Base-by-base conservation (phyloP, 768 basidiomycete species). In the Lactifluus echinatus region DNA sequence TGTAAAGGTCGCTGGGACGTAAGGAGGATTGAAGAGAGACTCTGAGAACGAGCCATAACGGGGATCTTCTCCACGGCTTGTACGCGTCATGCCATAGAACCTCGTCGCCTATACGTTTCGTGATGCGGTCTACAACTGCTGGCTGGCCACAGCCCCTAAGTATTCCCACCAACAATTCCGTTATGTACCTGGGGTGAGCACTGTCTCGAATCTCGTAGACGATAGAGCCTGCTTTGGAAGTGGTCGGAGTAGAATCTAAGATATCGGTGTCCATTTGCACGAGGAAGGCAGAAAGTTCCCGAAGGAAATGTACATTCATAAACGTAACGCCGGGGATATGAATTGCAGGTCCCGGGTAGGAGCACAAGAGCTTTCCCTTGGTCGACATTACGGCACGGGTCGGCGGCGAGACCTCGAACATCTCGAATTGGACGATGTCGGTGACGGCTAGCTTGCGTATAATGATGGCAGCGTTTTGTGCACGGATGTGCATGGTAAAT, bases 401-500 rank as follows among this genome's bases (percentile, higher is more conserved):
- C 24, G 64, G 62, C 0, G 77, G 71, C 2, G 75, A 75, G 14
- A 74, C 68, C 60, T 80, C 76, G 54, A 82, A 82, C 7, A 66
- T 65, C 59, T 81, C 80, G 53, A 76, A 73, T 23, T 70, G 55
- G 12, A 73, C 71, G 12, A 63, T 53, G 6, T 60, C 37, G 4
- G 11, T 2, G 14, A n/a, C 8, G 15, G 37, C 37, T 19, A 42
- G 40, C 23, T 28, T 49, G 42, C 59, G 54, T n/a, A 56, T 29
- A n/a, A 80, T 64, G 3, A 81, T 53, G 10, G 71, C 76, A 3
- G 75, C 78, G 48, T 81, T 81, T 55, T 82, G 81, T 0, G 72
- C 70, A 23, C 66, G 68, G 31, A 82, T 69, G 4, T 69, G 70
- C 40, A 76, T 68, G 19, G 68, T 66, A 3, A 75, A 54, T 8